Evolutionary conservation across 2,329 filamentous ascomycete species (phyloP).

Genomic region (Hypoxylon sp.): DNA sequence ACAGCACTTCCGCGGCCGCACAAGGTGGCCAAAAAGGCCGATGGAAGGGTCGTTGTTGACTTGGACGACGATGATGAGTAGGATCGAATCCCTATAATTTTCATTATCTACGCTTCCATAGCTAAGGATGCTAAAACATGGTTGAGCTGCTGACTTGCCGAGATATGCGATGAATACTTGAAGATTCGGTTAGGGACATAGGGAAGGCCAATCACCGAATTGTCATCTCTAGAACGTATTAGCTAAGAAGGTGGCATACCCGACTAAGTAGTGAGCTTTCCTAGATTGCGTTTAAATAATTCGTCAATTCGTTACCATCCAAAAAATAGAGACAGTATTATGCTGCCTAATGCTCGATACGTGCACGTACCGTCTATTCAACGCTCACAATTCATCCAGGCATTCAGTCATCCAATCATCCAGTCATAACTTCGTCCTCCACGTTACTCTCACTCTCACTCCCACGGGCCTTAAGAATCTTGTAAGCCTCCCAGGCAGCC

Average conservation of each 20-base stretch:
- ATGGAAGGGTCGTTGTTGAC: not conserved
- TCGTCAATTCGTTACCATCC: not conserved
- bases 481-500: slow-evolving; percentile 67
- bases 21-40: not conserved
- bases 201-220: not conserved
- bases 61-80: not conserved
- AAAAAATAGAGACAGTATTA: not conserved
- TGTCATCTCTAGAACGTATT: not conserved
- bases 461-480: slow-evolving; percentile 37
- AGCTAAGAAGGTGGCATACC: not conserved
- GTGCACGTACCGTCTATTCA: not conserved
- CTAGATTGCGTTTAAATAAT: not conserved
- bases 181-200: not conserved
- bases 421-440: not conserved
- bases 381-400: slow-evolving; percentile 21
- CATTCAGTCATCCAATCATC: slow-evolving; percentile 10
- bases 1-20: not conserved
- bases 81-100: not conserved
- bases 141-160: not conserved
- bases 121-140: too few species aligned
- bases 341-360: slow-evolving; percentile 4
- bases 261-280: not conserved
- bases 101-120: not conserved
- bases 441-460: not conserved
- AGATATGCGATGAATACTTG: not conserved